phyloP scores from a whole-genome alignment of 164 flowering plant genomes.

The Echeveria elegans region DNA sequence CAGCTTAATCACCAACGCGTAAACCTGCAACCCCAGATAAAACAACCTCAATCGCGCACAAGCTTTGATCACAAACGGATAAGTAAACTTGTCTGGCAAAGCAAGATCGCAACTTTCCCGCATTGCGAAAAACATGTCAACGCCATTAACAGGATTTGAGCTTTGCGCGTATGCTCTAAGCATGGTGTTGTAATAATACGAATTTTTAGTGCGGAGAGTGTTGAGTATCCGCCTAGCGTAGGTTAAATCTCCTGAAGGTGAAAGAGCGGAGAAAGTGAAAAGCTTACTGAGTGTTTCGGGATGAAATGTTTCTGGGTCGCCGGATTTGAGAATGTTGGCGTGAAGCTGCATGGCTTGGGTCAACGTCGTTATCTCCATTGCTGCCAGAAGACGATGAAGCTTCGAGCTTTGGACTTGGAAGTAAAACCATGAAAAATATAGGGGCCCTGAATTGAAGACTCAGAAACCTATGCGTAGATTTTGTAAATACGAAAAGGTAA shows the following conservation, averaged over 20 bases:
- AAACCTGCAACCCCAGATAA: constrained; percentile 27
- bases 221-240: constrained; percentile 38
- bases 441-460: background rate
- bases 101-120: constrained; percentile 12
- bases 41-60: constrained; percentile 18
- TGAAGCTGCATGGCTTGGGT: constrained; percentile 48
- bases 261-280: constrained; percentile 42
- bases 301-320: constrained; percentile 6
- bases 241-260: constrained; percentile 25
- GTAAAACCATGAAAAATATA: background rate
- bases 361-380: constrained; percentile 40
- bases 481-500: background rate
- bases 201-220: constrained; percentile 27
- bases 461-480: background rate
- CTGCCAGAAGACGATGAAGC: background rate
- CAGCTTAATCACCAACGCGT: constrained; percentile 22
- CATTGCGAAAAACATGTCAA: constrained; percentile 29
- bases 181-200: constrained; percentile 41
- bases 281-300: constrained; percentile 21
- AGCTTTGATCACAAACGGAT: constrained; percentile 39
- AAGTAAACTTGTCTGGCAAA: constrained; percentile 41
- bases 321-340: constrained; percentile 21
- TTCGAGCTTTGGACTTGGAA: background rate
- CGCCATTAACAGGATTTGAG: constrained; percentile 29
- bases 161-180: constrained; percentile 38